Evolutionary conservation across 768 basidiomycete species (phyloP).

Genomic region (Xerocomus spinulosus): DNA sequence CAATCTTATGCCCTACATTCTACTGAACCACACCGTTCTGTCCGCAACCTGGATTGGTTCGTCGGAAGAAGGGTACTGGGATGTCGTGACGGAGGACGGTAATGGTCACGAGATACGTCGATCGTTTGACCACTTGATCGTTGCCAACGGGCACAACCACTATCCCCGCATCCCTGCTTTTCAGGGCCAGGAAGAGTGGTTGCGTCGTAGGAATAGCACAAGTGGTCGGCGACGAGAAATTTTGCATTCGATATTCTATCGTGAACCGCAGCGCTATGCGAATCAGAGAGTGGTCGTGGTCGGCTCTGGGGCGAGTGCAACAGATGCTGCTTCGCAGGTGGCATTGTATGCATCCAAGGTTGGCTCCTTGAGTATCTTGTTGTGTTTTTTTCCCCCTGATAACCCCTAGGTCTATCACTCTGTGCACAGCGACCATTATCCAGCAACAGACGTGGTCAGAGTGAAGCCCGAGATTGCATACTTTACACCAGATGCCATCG

Average conservation of each 20-base stretch:
- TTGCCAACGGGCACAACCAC: slow-evolving; percentile 55
- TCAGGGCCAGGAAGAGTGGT: slow-evolving; percentile 48
- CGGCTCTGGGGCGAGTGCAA: slow-evolving; percentile 43
- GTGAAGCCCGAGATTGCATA: slow-evolving; percentile 44
- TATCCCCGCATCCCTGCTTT: slow-evolving; percentile 44
- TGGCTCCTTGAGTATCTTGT: slow-evolving; percentile 4
- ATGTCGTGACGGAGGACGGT: slow-evolving; percentile 32
- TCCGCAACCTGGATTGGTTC: slow-evolving; percentile 43
- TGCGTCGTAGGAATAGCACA: slow-evolving; percentile 28
- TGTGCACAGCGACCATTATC: slow-evolving; percentile 25
- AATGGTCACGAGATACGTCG: slow-evolving; percentile 18
- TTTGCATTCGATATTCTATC: slow-evolving; percentile 51
- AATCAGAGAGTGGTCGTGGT: slow-evolving; percentile 46
- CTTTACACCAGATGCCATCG: slow-evolving; percentile 41
- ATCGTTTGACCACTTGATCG: slow-evolving; percentile 51
- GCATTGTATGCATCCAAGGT: slow-evolving; percentile 40
- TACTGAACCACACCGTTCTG: slow-evolving; percentile 40
- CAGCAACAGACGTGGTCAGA: slow-evolving; percentile 19
- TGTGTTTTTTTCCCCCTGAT: not conserved
- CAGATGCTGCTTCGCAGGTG: slow-evolving; percentile 45
- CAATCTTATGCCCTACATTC: slow-evolving; percentile 38
- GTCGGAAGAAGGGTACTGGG: slow-evolving; percentile 39
- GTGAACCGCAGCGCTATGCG: slow-evolving; percentile 40
- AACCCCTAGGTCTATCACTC: slow-evolving; percentile 33
- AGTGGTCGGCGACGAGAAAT: slow-evolving; percentile 34